phyloP scores from a whole-genome alignment of 2,329 filamentous ascomycete species.

The Penicillium sp. region DNA sequence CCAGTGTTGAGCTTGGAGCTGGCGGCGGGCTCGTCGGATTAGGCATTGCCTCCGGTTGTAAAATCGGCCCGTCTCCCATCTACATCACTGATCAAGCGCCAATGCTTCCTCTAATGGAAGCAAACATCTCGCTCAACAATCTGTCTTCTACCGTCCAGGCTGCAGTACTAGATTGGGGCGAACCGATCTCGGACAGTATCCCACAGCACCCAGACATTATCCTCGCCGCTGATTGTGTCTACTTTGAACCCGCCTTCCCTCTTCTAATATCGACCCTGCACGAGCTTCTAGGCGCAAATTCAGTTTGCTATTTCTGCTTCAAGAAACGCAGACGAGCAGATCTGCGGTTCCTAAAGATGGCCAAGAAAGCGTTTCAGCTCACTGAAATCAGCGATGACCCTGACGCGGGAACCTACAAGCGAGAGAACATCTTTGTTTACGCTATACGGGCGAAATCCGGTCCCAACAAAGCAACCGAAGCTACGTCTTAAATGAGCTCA shows the following conservation, averaged over 20 bases:
- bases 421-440: slow-evolving; percentile 47
- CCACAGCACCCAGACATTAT: slow-evolving; percentile 72
- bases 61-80: slow-evolving; percentile 59
- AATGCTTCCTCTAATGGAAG: slow-evolving; percentile 84
- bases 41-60: slow-evolving; percentile 62
- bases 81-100: slow-evolving; percentile 85
- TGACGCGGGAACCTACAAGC: slow-evolving; percentile 37
- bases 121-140: slow-evolving; percentile 82
- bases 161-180: slow-evolving; percentile 78
- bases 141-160: slow-evolving; percentile 68
- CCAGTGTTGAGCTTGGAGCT: slow-evolving; percentile 85
- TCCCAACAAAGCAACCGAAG: neutral
- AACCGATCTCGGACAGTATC: slow-evolving; percentile 45
- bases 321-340: slow-evolving; percentile 87
- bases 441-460: slow-evolving; percentile 36
- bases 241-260: slow-evolving; percentile 95
- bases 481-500: neutral
- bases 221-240: slow-evolving; percentile 95
- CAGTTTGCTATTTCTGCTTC: slow-evolving; percentile 87
- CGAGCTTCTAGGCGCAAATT: slow-evolving; percentile 69
- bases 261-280: slow-evolving; percentile 78
- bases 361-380: slow-evolving; percentile 69
- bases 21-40: slow-evolving; percentile 85
- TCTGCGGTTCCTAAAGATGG: slow-evolving; percentile 73
- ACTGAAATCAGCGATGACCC: slow-evolving; percentile 65